A percentile compares a stretch with the other conserved stretches of the same genome.
These are phyloP conservation scores for Penicillium tannophilum DNA, from an alignment of 495 filamentous ascomycete genomes.

Conservation along the genomic window DNA sequence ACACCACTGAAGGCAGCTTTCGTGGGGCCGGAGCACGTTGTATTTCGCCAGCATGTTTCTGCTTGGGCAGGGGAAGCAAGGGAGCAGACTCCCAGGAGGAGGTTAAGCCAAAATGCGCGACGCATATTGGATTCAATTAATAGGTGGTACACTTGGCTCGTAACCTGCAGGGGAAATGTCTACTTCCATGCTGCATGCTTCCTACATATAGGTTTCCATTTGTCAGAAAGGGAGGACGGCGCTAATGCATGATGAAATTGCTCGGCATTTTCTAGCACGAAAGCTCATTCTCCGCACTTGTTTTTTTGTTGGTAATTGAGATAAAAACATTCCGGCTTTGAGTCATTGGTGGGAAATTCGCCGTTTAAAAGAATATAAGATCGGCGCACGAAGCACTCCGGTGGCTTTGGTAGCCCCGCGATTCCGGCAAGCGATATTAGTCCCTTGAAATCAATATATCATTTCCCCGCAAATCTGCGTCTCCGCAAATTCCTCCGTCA, in stretches of 20 bases:
- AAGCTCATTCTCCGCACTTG: background rate
- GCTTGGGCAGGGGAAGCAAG: slow-evolving; percentile 25
- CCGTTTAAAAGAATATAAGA: slow-evolving; percentile 4
- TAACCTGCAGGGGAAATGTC: background rate
- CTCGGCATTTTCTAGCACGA: background rate
- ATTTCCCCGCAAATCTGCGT: background rate
- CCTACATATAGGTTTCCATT: background rate
- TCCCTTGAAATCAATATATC: background rate
- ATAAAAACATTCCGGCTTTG: background rate
- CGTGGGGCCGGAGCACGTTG: slow-evolving; percentile 54
- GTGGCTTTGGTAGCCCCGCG: slow-evolving; percentile 10
- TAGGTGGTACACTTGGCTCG: background rate
- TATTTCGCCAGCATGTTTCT: slow-evolving; percentile 57
- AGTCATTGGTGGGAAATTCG: slow-evolving; percentile 27
- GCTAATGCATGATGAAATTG: background rate
- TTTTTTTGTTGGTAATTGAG: background rate
- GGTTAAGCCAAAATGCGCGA: slow-evolving; percentile 13
- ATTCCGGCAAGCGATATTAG: background rate
- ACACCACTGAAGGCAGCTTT: slow-evolving; percentile 56
- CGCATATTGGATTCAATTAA: slow-evolving; percentile 16
- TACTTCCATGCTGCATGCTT: background rate
- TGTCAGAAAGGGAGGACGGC: background rate
- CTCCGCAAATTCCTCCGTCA: slow-evolving; percentile 1
- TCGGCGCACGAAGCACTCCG: slow-evolving; percentile 19
- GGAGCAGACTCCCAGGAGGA: slow-evolving; percentile 21